Evolutionary conservation across 306 rosid genomes (phyloP).

Genomic region (Lathyrus sativus): DNA sequence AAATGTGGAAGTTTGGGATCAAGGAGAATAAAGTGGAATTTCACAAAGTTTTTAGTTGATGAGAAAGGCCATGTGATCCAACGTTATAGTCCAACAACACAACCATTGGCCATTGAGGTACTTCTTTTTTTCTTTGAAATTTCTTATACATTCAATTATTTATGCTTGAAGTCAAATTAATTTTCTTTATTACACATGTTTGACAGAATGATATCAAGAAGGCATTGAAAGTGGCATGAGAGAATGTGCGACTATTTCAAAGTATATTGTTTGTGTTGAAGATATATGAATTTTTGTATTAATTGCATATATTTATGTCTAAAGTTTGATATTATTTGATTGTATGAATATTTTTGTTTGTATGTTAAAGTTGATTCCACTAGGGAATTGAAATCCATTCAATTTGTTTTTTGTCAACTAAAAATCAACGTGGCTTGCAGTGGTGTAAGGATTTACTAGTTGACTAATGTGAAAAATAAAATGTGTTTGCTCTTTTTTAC

Average conservation of each 20-base stretch:
- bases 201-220: constrained; percentile 75
- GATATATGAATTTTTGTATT: constrained; percentile 9
- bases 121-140: not conserved
- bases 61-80: constrained; percentile 65
- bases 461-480: constrained; percentile 19
- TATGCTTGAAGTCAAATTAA: constrained; percentile 10
- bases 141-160: not conserved
- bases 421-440: not conserved
- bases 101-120: constrained; percentile 74
- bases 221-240: constrained; percentile 68
- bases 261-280: constrained; percentile 12
- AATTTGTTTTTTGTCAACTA: constrained; percentile 28
- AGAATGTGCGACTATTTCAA: constrained; percentile 14
- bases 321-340: constrained; percentile 2
- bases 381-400: constrained; percentile 24
- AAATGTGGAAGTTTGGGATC: constrained; percentile 66
- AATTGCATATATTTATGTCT: constrained; percentile 5
- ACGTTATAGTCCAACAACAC: constrained; percentile 71
- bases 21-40: constrained; percentile 90
- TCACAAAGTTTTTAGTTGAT: constrained; percentile 82
- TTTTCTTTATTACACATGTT: not conserved
- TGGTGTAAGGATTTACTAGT: not conserved
- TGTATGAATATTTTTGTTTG: not conserved
- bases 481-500: not conserved
- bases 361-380: constrained; percentile 30